phyloP scores from a whole-genome alignment of 768 basidiomycete genomes.

The Chalciporus sphaerocephalus region DNA sequence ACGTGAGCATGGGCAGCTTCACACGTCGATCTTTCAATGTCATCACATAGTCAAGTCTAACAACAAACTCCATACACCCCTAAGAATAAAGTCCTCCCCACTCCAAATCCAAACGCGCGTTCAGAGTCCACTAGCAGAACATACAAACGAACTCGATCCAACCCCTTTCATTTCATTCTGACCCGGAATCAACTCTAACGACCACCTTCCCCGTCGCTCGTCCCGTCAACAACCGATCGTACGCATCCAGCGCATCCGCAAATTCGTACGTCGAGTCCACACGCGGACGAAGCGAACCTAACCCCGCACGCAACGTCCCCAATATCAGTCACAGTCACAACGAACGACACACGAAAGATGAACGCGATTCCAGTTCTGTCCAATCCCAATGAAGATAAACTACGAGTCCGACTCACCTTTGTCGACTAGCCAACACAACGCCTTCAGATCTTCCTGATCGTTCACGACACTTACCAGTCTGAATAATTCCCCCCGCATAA shows the following conservation, averaged over 20 bases:
- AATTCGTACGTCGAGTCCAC: constrained; percentile 61
- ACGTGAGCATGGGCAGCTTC: too few species aligned
- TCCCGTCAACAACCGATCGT: constrained; percentile 52
- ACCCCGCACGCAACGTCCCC: constrained; percentile 13
- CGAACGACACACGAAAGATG: not conserved
- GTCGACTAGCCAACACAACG: constrained; percentile 35
- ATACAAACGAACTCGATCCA: too few species aligned
- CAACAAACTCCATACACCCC: too few species aligned
- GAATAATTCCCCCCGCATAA: not conserved
- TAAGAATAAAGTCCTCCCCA: too few species aligned
- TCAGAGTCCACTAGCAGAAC: too few species aligned
- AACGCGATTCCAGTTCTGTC: too few species aligned
- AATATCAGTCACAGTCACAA: not conserved
- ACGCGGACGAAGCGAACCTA: constrained; percentile 42
- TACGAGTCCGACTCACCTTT: constrained; percentile 47
- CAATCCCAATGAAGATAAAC: not conserved
- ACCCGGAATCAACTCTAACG: constrained; percentile 48
- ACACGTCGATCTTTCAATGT: too few species aligned
- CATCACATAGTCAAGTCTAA: too few species aligned
- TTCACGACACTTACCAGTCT: constrained; percentile 8
- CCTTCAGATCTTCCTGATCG: constrained; percentile 34
- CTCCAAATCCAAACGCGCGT: too few species aligned
- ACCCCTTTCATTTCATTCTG: too few species aligned
- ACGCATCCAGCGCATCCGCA: constrained; percentile 55
- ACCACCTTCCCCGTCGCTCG: constrained; percentile 65